These are phyloP conservation scores for Vicia sativa DNA, from an alignment of 306 rosid genomes.

Conservation along the genomic window DNA sequence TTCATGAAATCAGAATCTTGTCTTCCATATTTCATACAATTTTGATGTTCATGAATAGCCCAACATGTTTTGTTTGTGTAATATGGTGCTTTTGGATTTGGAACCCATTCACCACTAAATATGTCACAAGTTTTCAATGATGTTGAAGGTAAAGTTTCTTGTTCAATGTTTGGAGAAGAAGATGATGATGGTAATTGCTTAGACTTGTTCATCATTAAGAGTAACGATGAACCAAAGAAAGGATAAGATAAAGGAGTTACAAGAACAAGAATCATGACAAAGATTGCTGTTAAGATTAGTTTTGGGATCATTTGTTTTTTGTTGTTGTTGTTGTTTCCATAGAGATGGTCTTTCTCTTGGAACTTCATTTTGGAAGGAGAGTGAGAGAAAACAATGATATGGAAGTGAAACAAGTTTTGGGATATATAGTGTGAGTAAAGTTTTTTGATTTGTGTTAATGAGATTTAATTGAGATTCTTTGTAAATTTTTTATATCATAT, in stretches of 20 bases:
- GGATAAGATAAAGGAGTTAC: constrained; percentile 58
- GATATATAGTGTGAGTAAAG: background rate
- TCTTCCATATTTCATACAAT: constrained; percentile 81
- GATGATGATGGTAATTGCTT: constrained; percentile 3
- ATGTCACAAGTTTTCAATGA: constrained; percentile 59
- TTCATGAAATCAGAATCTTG: constrained; percentile 81
- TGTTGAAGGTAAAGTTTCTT: constrained; percentile 31
- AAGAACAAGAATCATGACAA: constrained; percentile 46
- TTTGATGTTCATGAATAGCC: constrained; percentile 85
- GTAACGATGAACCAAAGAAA: constrained; percentile 38
- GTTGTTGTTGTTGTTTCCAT: constrained; percentile 40
- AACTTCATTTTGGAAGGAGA: constrained; percentile 54
- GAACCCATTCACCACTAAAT: constrained; percentile 80
- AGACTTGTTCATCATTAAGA: constrained; percentile 22
- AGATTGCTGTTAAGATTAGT: constrained; percentile 42
- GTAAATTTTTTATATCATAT: no score
- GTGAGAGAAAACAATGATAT: constrained; percentile 22
- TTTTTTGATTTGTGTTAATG: background rate
- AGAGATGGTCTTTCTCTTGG: constrained; percentile 45
- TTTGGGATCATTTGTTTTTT: constrained; percentile 48
- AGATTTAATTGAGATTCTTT: no score
- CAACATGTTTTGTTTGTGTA: constrained; percentile 74
- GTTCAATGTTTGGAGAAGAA: background rate
- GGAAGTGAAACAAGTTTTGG: constrained; percentile 14
- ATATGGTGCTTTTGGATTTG: constrained; percentile 71